These are phyloP conservation scores for Blastomyces emzantsi DNA, from an alignment of 2,329 filamentous ascomycete species.

Conservation along the genomic window DNA sequence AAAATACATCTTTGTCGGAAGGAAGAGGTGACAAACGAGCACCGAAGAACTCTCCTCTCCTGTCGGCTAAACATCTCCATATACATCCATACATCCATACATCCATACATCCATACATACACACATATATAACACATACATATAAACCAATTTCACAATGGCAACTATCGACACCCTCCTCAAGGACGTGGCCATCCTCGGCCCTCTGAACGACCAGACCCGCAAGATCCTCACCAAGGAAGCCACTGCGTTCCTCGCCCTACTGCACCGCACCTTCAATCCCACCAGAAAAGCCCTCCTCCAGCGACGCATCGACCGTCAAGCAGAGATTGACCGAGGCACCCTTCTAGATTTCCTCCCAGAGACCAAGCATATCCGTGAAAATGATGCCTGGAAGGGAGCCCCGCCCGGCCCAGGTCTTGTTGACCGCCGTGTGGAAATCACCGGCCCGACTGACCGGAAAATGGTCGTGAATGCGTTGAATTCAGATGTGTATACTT, in stretches of 20 bases:
- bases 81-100: neutral
- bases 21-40: too few relatives aligned
- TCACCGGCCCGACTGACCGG: slow-evolving; percentile 91
- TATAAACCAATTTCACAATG: slow-evolving; percentile 42
- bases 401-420: slow-evolving; percentile 85
- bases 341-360: slow-evolving; percentile 86
- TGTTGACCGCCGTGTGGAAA: slow-evolving; percentile 89
- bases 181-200: slow-evolving; percentile 79
- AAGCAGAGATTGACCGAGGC: slow-evolving; percentile 88
- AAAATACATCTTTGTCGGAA: neutral
- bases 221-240: slow-evolving; percentile 88
- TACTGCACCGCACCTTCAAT: slow-evolving; percentile 94
- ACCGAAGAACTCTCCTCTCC: neutral
- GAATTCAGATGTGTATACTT: slow-evolving; percentile 95
- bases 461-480: slow-evolving; percentile 99
- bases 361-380: slow-evolving; percentile 90
- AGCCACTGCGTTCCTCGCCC: slow-evolving; percentile 82
- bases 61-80: neutral
- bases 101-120: too few relatives aligned
- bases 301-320: slow-evolving; percentile 73
- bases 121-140: too few relatives aligned
- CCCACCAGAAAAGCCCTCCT: slow-evolving; percentile 76
- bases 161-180: slow-evolving; percentile 66
- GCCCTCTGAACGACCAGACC: slow-evolving; percentile 65
- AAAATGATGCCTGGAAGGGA: slow-evolving; percentile 88